Evolutionary conservation across 148 eudicot genomes (phyloP).

Genomic region (Polygonum maritimum): DNA sequence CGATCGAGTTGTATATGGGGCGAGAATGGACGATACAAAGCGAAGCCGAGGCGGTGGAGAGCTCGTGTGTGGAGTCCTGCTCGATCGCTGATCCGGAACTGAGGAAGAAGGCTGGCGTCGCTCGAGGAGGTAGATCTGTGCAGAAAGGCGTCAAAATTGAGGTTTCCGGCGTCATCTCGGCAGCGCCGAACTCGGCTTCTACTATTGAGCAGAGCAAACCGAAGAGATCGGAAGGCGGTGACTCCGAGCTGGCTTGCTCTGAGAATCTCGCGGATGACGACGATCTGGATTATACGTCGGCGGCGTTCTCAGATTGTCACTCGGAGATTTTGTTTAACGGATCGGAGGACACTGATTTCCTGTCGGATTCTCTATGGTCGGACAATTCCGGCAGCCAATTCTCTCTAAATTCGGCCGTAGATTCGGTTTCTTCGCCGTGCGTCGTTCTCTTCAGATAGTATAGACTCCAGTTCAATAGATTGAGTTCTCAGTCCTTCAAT

Average conservation of each 20-base stretch:
- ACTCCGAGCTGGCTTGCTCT: slow-evolving; percentile 43
- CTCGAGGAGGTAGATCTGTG: too few relatives aligned
- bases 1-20: too few relatives aligned
- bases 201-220: slow-evolving; percentile 21
- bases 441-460: slow-evolving; percentile 47
- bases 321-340: slow-evolving; percentile 28
- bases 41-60: too few relatives aligned
- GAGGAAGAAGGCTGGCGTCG: too few relatives aligned
- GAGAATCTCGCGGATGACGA: slow-evolving; percentile 39
- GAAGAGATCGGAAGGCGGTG: slow-evolving; percentile 4
- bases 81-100: too few relatives aligned
- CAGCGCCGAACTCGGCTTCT: slow-evolving; percentile 21
- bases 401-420: slow-evolving; percentile 50
- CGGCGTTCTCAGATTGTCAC: slow-evolving; percentile 26
- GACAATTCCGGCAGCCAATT: slow-evolving; percentile 68
- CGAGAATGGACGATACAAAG: too few relatives aligned
- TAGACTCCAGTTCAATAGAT: slow-evolving; percentile 35
- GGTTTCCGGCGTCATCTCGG: slow-evolving; percentile 13
- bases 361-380: too few relatives aligned
- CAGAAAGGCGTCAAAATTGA: slow-evolving; percentile 14
- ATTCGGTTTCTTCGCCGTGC: slow-evolving; percentile 47
- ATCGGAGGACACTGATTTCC: slow-evolving; percentile 23
- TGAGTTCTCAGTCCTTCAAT: slow-evolving; percentile 14
- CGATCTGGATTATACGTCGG: slow-evolving; percentile 19
- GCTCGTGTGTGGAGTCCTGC: too few relatives aligned